Percentiles rank a stretch among this genome's conserved stretches.
These are phyloP conservation scores for Candida stauntonica DNA, from an alignment of 805 yeast species.

Conservation along the genomic window DNA sequence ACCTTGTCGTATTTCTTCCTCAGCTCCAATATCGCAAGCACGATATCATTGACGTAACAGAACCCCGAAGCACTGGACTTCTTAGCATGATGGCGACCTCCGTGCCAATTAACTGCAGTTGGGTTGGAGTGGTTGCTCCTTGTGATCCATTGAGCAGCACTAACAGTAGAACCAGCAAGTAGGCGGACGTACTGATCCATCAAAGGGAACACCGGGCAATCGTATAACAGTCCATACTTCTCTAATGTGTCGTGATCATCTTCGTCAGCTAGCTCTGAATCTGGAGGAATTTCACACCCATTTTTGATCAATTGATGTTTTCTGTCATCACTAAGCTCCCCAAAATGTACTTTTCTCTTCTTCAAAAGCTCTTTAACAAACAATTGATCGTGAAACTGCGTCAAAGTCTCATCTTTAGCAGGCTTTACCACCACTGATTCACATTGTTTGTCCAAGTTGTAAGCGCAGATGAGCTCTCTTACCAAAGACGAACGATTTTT, in stretches of 20 bases:
- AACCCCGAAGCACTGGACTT: slow-evolving; percentile 58
- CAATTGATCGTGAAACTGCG: background rate
- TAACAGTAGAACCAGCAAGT: slow-evolving; percentile 55
- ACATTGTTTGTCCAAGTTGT: background rate
- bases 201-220: slow-evolving; percentile 59
- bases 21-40: slow-evolving; percentile 48
- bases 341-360: background rate
- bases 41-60: slow-evolving; percentile 70
- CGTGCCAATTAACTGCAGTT: slow-evolving; percentile 61
- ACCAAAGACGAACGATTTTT: background rate
- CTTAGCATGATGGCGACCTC: slow-evolving; percentile 72
- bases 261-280: slow-evolving; percentile 1
- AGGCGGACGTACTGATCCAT: slow-evolving; percentile 45
- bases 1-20: slow-evolving; percentile 43
- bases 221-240: slow-evolving; percentile 49
- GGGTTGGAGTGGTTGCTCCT: slow-evolving; percentile 1
- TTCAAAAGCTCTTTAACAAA: background rate
- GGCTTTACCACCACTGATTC: background rate
- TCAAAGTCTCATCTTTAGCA: background rate
- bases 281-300: background rate
- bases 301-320: background rate
- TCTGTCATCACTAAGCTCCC: background rate
- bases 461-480: background rate
- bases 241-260: slow-evolving; percentile 20
- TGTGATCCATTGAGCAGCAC: slow-evolving; percentile 37